These are phyloP conservation scores for Powellomyces hirtus DNA, from an alignment of 192 early-diverging fungal species.

Conservation along the genomic window DNA sequence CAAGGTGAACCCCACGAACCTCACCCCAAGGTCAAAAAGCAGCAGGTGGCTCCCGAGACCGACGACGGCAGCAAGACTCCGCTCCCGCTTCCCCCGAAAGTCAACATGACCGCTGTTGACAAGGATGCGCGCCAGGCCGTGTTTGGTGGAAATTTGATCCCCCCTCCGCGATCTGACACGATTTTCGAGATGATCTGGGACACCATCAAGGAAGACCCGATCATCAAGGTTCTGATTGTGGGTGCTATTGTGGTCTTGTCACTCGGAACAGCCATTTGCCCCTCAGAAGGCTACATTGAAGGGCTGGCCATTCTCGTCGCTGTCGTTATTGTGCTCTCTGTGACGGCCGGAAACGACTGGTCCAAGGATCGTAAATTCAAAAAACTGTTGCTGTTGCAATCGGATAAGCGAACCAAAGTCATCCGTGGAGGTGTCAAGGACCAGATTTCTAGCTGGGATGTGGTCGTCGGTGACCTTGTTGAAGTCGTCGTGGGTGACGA, in stretches of 20 bases:
- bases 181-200: conserved; percentile 55
- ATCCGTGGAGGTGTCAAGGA: conserved; percentile 51
- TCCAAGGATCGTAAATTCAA: conserved; percentile 63
- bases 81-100: conserved; percentile 3
- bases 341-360: conserved; percentile 62
- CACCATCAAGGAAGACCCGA: conserved; percentile 58
- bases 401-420: conserved; percentile 55
- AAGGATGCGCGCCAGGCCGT: conserved; percentile 28
- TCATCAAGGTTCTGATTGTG: conserved; percentile 56
- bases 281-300: conserved; percentile 50
- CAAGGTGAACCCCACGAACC: not conserved
- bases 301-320: conserved; percentile 58
- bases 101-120: conserved; percentile 42
- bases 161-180: conserved; percentile 52
- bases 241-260: conserved; percentile 51
- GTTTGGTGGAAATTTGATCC: conserved; percentile 54
- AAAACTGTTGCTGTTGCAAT: conserved; percentile 54
- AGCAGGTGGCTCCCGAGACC: conserved; percentile 5
- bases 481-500: conserved; percentile 57
- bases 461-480: conserved; percentile 57
- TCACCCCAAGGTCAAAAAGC: not conserved
- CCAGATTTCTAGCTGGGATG: conserved; percentile 54
- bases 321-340: conserved; percentile 54
- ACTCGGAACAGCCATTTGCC: conserved; percentile 54
- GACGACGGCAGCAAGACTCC: conserved; percentile 1